A percentile compares a stretch with the other conserved stretches of the same genome.
Evolutionary conservation across 176 grass and related monocot species (phyloP).

Genomic region (Leersia perrieri): DNA sequence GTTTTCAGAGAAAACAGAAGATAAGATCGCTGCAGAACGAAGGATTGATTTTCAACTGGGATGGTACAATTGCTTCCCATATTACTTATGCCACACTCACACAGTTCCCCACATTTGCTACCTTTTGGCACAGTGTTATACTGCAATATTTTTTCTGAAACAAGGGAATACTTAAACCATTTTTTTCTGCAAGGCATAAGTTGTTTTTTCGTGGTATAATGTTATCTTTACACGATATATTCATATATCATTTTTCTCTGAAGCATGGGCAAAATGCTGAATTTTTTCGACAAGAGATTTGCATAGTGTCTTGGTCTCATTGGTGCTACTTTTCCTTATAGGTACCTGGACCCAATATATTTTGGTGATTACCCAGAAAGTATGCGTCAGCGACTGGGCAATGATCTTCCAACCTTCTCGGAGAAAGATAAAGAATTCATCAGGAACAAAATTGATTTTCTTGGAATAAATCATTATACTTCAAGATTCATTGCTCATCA

Average conservation of each 20-base stretch:
- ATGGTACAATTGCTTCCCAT: slow-evolving; percentile 52
- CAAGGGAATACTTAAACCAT: background rate
- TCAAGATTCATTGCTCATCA: slow-evolving; percentile 75
- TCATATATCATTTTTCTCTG: background rate
- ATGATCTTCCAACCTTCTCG: slow-evolving; percentile 84
- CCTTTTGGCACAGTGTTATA: background rate
- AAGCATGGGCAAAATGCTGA: background rate
- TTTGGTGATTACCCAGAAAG: slow-evolving; percentile 89
- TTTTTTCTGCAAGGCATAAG: background rate
- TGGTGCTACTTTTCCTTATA: slow-evolving; percentile 24
- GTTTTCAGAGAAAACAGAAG: slow-evolving; percentile 73
- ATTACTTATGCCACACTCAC: background rate
- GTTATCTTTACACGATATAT: background rate
- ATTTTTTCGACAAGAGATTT: background rate
- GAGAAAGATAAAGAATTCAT: slow-evolving; percentile 82
- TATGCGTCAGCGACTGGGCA: slow-evolving; percentile 72
- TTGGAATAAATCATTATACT: slow-evolving; percentile 97
- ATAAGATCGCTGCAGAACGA: slow-evolving; percentile 68
- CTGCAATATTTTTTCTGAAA: background rate
- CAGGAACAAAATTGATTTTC: slow-evolving; percentile 87
- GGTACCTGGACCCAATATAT: slow-evolving; percentile 94
- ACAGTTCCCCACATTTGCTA: background rate
- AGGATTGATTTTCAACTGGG: slow-evolving; percentile 94
- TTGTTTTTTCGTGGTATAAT: background rate
- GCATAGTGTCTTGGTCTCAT: background rate